Evolutionary conservation across 140 eudicot species (phyloP).

Genomic region (Stevia rebaudiana): DNA sequence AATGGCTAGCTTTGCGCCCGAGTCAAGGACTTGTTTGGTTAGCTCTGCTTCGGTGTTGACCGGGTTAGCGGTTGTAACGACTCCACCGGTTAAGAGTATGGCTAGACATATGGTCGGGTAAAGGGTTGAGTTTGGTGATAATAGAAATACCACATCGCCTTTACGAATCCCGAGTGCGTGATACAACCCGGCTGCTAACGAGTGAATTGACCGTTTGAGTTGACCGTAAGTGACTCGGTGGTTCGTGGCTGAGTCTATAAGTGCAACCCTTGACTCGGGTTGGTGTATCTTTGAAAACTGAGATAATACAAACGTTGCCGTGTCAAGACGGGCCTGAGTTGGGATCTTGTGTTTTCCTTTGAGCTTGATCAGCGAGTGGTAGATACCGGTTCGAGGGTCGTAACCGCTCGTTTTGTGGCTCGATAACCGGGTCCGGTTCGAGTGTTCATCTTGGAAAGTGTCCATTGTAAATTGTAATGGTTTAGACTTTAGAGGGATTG

Average conservation of each 20-base stretch:
- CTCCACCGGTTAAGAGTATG: constrained; percentile 41
- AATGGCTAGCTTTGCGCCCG: constrained; percentile 54
- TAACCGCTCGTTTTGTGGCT: constrained; percentile 28
- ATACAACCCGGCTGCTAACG: constrained; percentile 32
- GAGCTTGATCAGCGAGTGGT: constrained; percentile 50
- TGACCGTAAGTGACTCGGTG: constrained; percentile 31
- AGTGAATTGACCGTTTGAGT: constrained; percentile 23
- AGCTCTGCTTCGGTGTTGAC: constrained; percentile 36
- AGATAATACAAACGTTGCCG: constrained; percentile 51
- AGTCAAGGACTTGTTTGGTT: constrained; percentile 44
- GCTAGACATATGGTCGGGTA: constrained; percentile 44
- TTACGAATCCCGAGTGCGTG: constrained; percentile 24
- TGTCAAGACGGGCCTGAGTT: constrained; percentile 37
- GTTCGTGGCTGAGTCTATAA: constrained; percentile 41
- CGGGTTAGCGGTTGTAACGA: constrained; percentile 44
- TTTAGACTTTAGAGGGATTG: background rate
- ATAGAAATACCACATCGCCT: constrained; percentile 38
- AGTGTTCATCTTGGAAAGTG: constrained; percentile 16
- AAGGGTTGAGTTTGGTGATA: constrained; percentile 35
- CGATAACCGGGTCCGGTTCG: background rate
- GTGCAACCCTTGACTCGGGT: constrained; percentile 44
- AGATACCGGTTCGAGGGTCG: constrained; percentile 46
- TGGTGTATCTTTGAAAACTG: constrained; percentile 36
- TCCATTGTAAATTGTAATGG: constrained; percentile 2
- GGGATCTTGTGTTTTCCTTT: constrained; percentile 43